phyloP scores from a whole-genome alignment of 768 basidiomycete species.

The Rhodosporidiobolus odoratus region DNA sequence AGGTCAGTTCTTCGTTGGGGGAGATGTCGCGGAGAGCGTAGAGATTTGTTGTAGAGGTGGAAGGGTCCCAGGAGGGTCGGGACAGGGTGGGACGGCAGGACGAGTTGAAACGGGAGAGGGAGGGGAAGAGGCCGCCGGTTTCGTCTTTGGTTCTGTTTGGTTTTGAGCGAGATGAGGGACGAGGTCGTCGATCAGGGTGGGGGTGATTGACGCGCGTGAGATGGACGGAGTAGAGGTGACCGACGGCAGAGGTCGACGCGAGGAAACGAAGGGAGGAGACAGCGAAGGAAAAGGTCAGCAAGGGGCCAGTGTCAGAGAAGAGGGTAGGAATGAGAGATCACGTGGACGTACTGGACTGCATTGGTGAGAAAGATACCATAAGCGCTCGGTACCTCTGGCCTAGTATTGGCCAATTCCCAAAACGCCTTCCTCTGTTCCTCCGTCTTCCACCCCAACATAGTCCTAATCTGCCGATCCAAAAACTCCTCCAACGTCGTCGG shows the following conservation, averaged over 20 bases:
- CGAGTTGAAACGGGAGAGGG: constrained; percentile 31
- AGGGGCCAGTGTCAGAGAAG: too few species aligned
- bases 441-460: constrained; percentile 19
- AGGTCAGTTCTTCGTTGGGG: constrained; percentile 26
- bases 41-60: constrained; percentile 7
- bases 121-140: constrained; percentile 31
- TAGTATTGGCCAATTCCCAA: constrained; percentile 30
- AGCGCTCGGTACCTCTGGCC: constrained; percentile 13
- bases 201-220: background rate
- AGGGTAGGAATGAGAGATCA: too few species aligned
- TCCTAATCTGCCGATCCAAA: constrained; percentile 20
- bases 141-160: constrained; percentile 22
- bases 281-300: background rate
- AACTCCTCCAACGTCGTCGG: constrained; percentile 30
- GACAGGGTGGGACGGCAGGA: constrained; percentile 29
- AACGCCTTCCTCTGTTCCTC: constrained; percentile 16
- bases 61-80: constrained; percentile 23
- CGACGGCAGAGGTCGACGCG: background rate
- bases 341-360: constrained; percentile 31
- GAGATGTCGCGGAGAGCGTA: constrained; percentile 28
- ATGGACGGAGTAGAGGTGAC: background rate
- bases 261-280: too few species aligned
- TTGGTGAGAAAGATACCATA: constrained; percentile 34
- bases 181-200: background rate
- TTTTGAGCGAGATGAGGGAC: too few species aligned